These are phyloP conservation scores for Lipomyces mesembrius DNA, from an alignment of 805 yeast species.

Conservation along the genomic window DNA sequence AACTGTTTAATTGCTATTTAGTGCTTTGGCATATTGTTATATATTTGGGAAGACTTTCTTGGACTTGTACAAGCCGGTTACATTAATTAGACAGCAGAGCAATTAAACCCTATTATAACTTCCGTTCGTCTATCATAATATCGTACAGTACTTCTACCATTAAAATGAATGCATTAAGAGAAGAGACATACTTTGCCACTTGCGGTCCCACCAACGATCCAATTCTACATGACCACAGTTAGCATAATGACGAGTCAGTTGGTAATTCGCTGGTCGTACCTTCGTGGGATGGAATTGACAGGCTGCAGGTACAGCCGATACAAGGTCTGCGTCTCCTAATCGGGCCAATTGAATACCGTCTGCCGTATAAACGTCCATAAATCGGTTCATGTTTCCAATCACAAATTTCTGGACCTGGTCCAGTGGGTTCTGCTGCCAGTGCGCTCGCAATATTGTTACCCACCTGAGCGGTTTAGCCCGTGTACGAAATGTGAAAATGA, in stretches of 20 bases:
- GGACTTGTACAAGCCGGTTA: not conserved
- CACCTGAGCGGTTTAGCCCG: constrained; percentile 55
- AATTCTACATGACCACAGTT: constrained; percentile 52
- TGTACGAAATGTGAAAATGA: not conserved
- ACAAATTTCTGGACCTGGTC: constrained; percentile 82
- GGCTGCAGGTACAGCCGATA: constrained; percentile 95
- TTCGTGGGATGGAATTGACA: constrained; percentile 78
- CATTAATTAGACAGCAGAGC: not conserved
- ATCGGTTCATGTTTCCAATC: constrained; percentile 91
- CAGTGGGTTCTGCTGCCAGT: constrained; percentile 76
- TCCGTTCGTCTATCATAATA: not conserved
- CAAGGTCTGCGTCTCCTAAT: constrained; percentile 55
- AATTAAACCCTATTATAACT: not conserved
- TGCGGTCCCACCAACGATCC: constrained; percentile 94
- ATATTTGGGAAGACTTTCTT: not conserved
- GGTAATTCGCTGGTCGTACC: constrained; percentile 19
- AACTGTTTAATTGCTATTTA: not conserved
- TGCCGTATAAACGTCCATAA: constrained; percentile 78
- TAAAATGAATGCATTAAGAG: not conserved
- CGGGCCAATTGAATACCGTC: constrained; percentile 81
- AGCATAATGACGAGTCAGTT: not conserved
- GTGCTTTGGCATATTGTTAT: not conserved
- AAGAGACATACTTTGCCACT: constrained; percentile 71
- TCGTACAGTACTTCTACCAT: not conserved
- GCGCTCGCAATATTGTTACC: constrained; percentile 89